Base-by-base conservation (phyloP, 2,329 filamentous ascomycete genomes). In the Exutisphaerella laricina region DNA sequence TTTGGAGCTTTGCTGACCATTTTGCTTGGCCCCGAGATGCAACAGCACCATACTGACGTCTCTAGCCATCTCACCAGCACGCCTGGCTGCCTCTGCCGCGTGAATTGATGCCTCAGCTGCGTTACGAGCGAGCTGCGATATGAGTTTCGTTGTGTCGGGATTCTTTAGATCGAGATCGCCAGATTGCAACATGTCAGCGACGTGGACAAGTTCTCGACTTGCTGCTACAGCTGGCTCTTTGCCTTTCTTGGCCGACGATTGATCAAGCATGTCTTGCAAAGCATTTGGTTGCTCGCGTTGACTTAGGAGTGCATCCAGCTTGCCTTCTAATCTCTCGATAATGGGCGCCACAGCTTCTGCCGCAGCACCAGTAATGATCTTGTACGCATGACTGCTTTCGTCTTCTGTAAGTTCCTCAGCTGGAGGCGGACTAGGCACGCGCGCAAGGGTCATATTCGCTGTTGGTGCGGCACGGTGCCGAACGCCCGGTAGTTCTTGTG, bases 61-160 rank as follows among this genome's bases (percentile, higher is more conserved):
- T 17, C 37, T 39, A n/a, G 45, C 45, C 35, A 43, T 43, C 31
- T 48, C 41, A n/a, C 40, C 45, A 32, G 45, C 45, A 16, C 33
- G 37, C 18, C 41, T 25, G 8, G 45, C 45, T 13, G 45, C 45
- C 22, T 43, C 40, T 12, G 45, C 45, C 7, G 45, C 40, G 30
- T 48, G 37, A 25, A 40, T 48, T 6, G 45, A 38, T 12, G 45
- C 40, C 21, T 48, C 41, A 16, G 45, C 41, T 12, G 45, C 45
- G 13, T 48, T 48, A 14, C 32, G 29, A 5, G 37, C 28, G n/a
- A 48, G 36, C 31, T 43, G 40, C 29, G 41, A 39, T 4, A 48
- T 37, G 12, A 40, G 20, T 23, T 25, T 26, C 13, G 30, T 43
- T 12, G 32, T 31, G 21, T 48, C 40, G 9, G 32, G 25, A 10